A percentile compares a stretch with the other conserved stretches of the same genome.
These are phyloP conservation scores for Gymnopilus dilepis DNA, from an alignment of 768 basidiomycete genomes.

Conservation along the genomic window DNA sequence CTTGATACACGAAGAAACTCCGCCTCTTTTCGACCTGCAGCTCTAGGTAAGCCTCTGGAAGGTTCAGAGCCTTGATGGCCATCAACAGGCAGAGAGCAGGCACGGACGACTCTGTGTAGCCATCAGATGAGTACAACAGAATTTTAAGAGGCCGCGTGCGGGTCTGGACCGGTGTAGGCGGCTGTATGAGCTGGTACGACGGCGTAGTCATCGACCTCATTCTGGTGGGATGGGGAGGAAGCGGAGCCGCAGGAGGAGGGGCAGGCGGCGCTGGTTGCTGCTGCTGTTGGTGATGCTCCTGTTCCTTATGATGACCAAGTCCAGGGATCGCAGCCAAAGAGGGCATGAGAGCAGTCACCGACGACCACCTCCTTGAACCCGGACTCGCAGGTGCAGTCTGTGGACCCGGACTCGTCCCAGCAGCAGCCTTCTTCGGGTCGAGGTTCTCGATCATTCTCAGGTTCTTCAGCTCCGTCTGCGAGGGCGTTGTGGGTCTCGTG, in stretches of 20 bases:
- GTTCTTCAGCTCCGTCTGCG: slow-evolving; percentile 24
- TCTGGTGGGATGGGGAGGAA: slow-evolving; percentile 32
- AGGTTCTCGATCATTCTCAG: slow-evolving; percentile 16
- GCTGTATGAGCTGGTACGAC: slow-evolving; percentile 23
- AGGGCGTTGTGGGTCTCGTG: neutral
- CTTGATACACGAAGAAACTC: slow-evolving; percentile 91
- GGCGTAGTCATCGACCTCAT: slow-evolving; percentile 41
- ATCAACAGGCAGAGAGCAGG: slow-evolving; percentile 88
- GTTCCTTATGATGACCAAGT: slow-evolving; percentile 9
- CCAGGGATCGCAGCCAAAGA: slow-evolving; percentile 41
- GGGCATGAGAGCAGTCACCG: slow-evolving; percentile 46
- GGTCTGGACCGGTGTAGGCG: slow-evolving; percentile 32
- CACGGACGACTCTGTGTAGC: slow-evolving; percentile 92
- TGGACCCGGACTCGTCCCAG: slow-evolving; percentile 12
- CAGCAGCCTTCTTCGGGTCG: slow-evolving; percentile 19
- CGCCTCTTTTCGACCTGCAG: slow-evolving; percentile 82
- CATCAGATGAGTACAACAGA: slow-evolving; percentile 83
- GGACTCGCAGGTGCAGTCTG: slow-evolving; percentile 19
- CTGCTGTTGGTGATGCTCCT: slow-evolving; percentile 3
- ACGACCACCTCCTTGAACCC: slow-evolving; percentile 48
- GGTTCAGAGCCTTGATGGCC: slow-evolving; percentile 64
- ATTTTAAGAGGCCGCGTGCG: slow-evolving; percentile 73
- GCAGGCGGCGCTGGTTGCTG: slow-evolving; percentile 22
- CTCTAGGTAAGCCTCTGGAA: slow-evolving; percentile 93
- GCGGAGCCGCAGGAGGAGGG: slow-evolving; percentile 27